phyloP scores from a whole-genome alignment of 139 green algal genomes.

The Zygnema circumcarinatum region DNA sequence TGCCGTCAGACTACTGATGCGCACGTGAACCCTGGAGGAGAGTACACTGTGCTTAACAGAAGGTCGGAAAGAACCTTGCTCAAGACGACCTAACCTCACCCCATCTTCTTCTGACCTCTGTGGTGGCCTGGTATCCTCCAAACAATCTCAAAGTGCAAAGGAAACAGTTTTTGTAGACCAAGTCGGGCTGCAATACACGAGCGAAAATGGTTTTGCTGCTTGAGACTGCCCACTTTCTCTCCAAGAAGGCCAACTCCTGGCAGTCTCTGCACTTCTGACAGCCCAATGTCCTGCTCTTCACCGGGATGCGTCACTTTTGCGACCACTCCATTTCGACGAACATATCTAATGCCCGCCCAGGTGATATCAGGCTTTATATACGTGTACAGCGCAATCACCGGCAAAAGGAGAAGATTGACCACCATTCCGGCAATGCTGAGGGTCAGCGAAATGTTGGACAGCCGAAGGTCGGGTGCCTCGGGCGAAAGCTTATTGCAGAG shows the following conservation, averaged over 20 bases:
- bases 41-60: no score
- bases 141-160: not conserved
- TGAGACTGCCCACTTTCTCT: not conserved
- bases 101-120: not conserved
- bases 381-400: slow-evolving; percentile 38
- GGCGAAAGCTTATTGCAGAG: slow-evolving; percentile 47
- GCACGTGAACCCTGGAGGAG: no score
- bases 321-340: slow-evolving; percentile 9
- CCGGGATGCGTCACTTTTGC: slow-evolving; percentile 21
- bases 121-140: not conserved
- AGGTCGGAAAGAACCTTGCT: no score
- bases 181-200: not conserved
- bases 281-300: not conserved
- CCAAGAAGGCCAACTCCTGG: slow-evolving; percentile 8
- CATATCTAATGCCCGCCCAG: slow-evolving; percentile 39
- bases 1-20: no score
- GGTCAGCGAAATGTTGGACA: slow-evolving; percentile 9
- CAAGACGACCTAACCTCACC: no score
- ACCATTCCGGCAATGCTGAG: slow-evolving; percentile 20
- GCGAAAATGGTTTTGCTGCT: not conserved
- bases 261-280: slow-evolving; percentile 1
- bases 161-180: not conserved
- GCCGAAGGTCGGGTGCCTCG: slow-evolving; percentile 6
- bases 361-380: slow-evolving; percentile 35
- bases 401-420: slow-evolving; percentile 25